Conservation (phyloP, 176 grass and related monocot species). For the Musa beccarii region DNA sequence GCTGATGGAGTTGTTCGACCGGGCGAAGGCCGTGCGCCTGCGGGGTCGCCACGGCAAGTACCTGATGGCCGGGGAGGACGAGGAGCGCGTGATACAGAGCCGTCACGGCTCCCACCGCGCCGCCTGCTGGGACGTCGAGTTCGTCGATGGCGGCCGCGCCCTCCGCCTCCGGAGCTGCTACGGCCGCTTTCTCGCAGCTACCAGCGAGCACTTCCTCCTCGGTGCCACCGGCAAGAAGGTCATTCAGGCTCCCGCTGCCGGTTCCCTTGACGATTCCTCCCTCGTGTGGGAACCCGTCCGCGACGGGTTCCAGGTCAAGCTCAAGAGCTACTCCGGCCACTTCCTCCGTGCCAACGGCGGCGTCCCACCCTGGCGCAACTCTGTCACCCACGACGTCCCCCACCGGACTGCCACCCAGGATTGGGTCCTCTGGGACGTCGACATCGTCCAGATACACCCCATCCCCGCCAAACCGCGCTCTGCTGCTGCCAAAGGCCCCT, state of each 20-base stretch:
- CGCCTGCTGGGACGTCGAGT: constrained; percentile 6
- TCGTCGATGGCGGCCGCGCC: neutral
- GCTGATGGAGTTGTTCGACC: constrained; percentile 23
- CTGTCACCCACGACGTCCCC: constrained; percentile 56
- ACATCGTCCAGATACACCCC: constrained; percentile 40
- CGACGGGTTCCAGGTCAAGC: constrained; percentile 34
- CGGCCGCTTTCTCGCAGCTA: constrained; percentile 15
- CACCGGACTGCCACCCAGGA: constrained; percentile 55
- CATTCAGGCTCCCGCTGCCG: neutral
- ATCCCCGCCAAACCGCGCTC: neutral
- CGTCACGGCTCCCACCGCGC: neutral
- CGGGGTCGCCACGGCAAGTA: constrained; percentile 23
- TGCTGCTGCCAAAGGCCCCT: neutral
- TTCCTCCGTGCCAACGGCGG: constrained; percentile 62
- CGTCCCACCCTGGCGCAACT: constrained; percentile 62
- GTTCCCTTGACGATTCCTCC: neutral
- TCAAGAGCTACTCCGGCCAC: constrained; percentile 60
- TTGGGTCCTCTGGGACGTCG: constrained; percentile 71
- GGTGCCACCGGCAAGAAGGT: constrained; percentile 24
- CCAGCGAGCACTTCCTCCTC: constrained; percentile 13
- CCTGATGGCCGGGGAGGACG: constrained; percentile 18
- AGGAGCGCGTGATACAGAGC: constrained; percentile 16
- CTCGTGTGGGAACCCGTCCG: constrained; percentile 32
- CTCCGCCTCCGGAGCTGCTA: constrained; percentile 11
- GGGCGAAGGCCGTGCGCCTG: constrained; percentile 15